These are phyloP conservation scores for Populus simonii DNA, from an alignment of 345 rosid genomes.

Conservation along the genomic window DNA sequence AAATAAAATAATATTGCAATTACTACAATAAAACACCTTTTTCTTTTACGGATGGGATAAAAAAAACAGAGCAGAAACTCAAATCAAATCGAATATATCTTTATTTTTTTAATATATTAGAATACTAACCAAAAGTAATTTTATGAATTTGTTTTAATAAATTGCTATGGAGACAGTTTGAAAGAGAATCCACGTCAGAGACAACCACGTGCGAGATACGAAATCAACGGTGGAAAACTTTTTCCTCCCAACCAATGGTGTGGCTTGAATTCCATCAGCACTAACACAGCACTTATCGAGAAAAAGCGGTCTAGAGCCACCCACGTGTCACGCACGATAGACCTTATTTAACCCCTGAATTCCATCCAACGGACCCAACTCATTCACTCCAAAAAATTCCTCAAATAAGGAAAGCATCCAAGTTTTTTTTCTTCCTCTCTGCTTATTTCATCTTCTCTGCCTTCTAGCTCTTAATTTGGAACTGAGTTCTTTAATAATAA, in stretches of 20 bases:
- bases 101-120: no score
- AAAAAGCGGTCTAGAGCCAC: conserved; percentile 20
- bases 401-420: neutral
- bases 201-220: conserved; percentile 20
- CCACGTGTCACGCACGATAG: conserved; percentile 23
- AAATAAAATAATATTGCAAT: no score
- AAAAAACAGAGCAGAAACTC: no score
- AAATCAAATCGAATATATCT: no score
- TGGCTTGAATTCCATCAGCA: conserved; percentile 2
- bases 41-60: no score
- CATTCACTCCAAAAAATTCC: neutral
- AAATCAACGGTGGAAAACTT: conserved; percentile 16
- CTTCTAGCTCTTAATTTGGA: no score
- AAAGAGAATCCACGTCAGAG: neutral
- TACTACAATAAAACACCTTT: no score
- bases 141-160: no score
- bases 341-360: conserved; percentile 5
- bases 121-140: no score
- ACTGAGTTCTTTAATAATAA: no score
- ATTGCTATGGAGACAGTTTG: no score
- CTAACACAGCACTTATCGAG: conserved; percentile 29
- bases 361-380: conserved; percentile 23
- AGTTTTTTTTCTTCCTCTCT: neutral
- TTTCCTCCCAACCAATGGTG: conserved; percentile 9
- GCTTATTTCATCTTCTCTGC: neutral